A percentile compares a stretch with the other conserved stretches of the same genome.
Conservation (phyloP, 352 stramenopile genomes). For the Phytophthora constricta region DNA sequence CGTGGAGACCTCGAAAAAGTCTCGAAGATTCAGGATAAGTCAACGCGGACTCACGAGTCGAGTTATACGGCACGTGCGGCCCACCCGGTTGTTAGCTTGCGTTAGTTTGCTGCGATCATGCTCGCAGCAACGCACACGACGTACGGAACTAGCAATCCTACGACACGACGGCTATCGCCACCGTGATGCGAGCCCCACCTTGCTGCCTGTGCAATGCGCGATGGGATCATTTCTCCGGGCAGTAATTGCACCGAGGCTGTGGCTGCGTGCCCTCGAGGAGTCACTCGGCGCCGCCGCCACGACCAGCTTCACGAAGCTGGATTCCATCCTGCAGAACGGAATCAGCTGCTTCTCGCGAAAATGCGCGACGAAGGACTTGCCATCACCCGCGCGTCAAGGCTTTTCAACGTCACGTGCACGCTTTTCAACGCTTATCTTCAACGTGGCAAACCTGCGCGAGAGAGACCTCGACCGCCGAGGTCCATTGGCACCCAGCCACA, state of each 20-base stretch:
- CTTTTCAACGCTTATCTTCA: not conserved
- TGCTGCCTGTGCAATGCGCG: not conserved
- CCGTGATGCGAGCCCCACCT: no score
- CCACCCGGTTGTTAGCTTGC: no score
- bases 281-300: not conserved
- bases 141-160: not conserved
- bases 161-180: not conserved
- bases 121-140: not conserved
- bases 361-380: slow-evolving; percentile 1
- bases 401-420: no score
- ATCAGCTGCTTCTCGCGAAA: slow-evolving; percentile 41
- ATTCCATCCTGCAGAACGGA: slow-evolving; percentile 8
- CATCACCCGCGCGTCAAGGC: slow-evolving; percentile 1
- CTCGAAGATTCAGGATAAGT: not conserved
- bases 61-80: no score
- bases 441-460: no score
- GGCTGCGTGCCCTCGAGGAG: slow-evolving; percentile 8
- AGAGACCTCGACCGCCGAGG: not conserved
- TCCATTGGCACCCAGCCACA: not conserved
- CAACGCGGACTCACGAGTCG: no score
- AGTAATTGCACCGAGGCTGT: not conserved
- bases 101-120: no score
- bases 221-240: not conserved
- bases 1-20: not conserved
- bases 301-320: slow-evolving; percentile 27